A percentile compares a stretch with the other conserved stretches of the same genome.
phyloP scores from a whole-genome alignment of 1,284 basidiomycete genomes.

The Malassezia furfur region DNA sequence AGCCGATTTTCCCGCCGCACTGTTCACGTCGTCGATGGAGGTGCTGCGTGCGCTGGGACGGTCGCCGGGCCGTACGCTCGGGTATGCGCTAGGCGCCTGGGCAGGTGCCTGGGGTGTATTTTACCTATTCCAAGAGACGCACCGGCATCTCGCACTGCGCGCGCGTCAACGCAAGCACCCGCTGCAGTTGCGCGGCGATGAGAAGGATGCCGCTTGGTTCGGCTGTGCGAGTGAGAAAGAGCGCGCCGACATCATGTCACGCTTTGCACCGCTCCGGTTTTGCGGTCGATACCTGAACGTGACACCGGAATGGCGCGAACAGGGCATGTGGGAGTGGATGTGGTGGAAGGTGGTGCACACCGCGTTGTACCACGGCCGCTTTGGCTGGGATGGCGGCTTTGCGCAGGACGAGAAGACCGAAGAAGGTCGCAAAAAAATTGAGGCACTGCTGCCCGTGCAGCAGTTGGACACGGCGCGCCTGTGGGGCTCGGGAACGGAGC shows the following conservation, averaged over 20 bases:
- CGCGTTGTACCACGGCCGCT: conserved; percentile 24
- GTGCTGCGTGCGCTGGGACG: background rate
- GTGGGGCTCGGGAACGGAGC: conserved; percentile 8
- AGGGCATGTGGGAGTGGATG: conserved; percentile 49
- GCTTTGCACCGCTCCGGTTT: conserved; percentile 39
- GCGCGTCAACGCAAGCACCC: conserved; percentile 21
- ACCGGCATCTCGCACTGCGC: conserved; percentile 19
- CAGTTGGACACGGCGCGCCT: conserved; percentile 24
- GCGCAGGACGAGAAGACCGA: conserved; percentile 24
- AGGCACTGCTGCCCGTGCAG: conserved; percentile 26
- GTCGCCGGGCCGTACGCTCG: background rate
- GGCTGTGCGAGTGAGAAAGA: conserved; percentile 38
- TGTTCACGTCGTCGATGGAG: background rate
- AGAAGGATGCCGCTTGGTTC: conserved; percentile 20
- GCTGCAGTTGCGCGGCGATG: conserved; percentile 9
- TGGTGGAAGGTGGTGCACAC: conserved; percentile 29
- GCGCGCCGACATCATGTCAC: conserved; percentile 47
- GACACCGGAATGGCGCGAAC: conserved; percentile 51
- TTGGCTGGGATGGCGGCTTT: conserved; percentile 43
- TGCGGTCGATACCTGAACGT: conserved; percentile 49
- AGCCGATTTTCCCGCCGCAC: too few species aligned
- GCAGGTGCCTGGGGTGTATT: conserved; percentile 27
- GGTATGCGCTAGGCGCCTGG: background rate
- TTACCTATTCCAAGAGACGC: conserved; percentile 31
- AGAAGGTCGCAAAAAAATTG: conserved; percentile 22